Evolutionary conservation across 257 asterid species (phyloP).

Genomic region (Jasminum sambac): DNA sequence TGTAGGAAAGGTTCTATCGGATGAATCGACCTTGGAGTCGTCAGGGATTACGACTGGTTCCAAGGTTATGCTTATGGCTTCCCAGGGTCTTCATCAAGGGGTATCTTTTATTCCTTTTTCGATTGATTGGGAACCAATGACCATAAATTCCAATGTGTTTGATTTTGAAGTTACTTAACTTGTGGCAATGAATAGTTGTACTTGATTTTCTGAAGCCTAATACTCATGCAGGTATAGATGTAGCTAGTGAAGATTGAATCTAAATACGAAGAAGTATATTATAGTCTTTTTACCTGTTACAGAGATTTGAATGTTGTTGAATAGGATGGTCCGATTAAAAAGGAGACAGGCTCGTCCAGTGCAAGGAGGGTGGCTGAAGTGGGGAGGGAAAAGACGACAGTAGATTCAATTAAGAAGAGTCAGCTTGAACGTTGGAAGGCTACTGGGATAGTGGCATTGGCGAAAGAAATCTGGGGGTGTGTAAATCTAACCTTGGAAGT

Average conservation of each 20-base stretch:
- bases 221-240: not conserved
- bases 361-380: constrained; percentile 31
- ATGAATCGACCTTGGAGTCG: constrained; percentile 59
- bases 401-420: constrained; percentile 38
- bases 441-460: constrained; percentile 70
- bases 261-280: not conserved
- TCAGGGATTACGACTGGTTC: constrained; percentile 55
- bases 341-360: constrained; percentile 37
- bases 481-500: constrained; percentile 14
- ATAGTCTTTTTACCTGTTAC: constrained; percentile 9
- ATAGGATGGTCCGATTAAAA: constrained; percentile 72
- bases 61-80: constrained; percentile 87
- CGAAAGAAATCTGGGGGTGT: constrained; percentile 59
- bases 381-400: constrained; percentile 30
- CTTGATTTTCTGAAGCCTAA: constrained; percentile 1
- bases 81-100: constrained; percentile 96
- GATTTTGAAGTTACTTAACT: not conserved
- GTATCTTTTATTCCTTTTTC: constrained; percentile 33
- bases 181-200: constrained; percentile 6
- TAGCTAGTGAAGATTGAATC: not conserved
- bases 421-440: constrained; percentile 67
- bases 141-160: not conserved
- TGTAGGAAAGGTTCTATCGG: constrained; percentile 64
- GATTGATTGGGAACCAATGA: not conserved
- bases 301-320: constrained; percentile 20